Conservation (phyloP, 306 rosid species). For the Cicer chorassanicum region DNA sequence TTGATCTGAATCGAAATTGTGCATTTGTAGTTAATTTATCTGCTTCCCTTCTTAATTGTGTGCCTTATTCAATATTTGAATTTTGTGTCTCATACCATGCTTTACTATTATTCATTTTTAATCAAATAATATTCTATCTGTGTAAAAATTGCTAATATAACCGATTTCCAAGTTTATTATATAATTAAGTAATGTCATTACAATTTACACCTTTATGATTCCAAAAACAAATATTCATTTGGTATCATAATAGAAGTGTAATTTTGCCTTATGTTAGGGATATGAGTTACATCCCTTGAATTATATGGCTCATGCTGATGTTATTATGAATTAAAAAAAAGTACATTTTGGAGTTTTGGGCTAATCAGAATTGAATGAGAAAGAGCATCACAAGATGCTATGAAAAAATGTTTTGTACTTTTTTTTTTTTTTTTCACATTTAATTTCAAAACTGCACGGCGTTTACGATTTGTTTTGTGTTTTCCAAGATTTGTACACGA, state of each 20-base stretch:
- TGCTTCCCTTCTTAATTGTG: background rate
- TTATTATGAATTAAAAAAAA: background rate
- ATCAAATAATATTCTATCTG: slow-evolving; percentile 1
- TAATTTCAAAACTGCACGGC: background rate
- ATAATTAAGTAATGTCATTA: background rate
- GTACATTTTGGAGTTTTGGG: slow-evolving; percentile 4
- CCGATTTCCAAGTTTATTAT: too few species aligned
- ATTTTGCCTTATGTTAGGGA: background rate
- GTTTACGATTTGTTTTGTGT: background rate
- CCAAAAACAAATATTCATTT: background rate
- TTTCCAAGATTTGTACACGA: background rate
- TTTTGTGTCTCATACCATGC: background rate
- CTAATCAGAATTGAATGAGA: background rate
- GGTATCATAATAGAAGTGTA: background rate
- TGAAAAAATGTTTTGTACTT: background rate
- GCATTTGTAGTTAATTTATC: slow-evolving; percentile 2
- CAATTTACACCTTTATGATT: background rate
- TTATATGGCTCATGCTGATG: background rate
- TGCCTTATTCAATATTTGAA: slow-evolving; percentile 12
- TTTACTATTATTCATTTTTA: slow-evolving; percentile 4
- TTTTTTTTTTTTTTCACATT: background rate
- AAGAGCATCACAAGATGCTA: slow-evolving; percentile 14
- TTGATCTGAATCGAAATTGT: background rate
- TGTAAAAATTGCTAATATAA: background rate
- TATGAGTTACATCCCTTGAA: background rate